Evolutionary conservation across 2,329 filamentous ascomycete genomes (phyloP), one percentile per base, ranked within the genome.

Genomic region (Phialophora verrucosa): DNA sequence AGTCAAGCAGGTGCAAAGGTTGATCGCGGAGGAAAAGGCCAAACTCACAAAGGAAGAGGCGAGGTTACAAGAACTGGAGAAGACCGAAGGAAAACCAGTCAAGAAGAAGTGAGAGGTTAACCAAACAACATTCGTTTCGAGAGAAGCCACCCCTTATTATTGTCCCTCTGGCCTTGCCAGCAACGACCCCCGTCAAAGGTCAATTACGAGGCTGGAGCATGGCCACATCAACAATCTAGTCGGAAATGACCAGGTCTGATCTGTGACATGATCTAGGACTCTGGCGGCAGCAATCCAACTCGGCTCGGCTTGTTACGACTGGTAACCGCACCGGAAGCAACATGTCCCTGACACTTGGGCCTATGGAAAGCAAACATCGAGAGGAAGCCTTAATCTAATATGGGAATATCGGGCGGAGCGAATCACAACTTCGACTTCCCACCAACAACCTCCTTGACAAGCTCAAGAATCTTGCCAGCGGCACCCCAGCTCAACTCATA

Each of bases 21-120:
- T 86, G 78, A 83, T 90, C 65, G 87, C 86, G 76, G 81, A 84
- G 61, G 90, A 91, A 78, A 90, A 90, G 77, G 83, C 84, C 62
- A 81, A 83, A 70, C 79, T 91, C 62, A 79, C 84, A 31, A 83
- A 83, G 64, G 81, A 90, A 56, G 90, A 89, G 80, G 84, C 83
- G 47, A 85, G 83, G 70, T 82, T 88, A 51, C 84, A 84, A n/a
- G 79, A 81, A 66, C 69, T 83, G 44, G 79, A 79, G 58, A 80
- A 81, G 59, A 83, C 75, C 17, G 82, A 83, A 50, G 71, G 71
- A 20, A 73, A 71, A 47, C 63, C 70, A 20, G 47, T 69, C 57
- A 73, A 72, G 62, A 73, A 72, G 68, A 71, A 71, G 54, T 72
- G 64, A 73, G 59, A 32, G 20, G 38, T 23, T 25, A 14, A 8